These are phyloP conservation scores for Penicillium coffeae DNA, from an alignment of 495 filamentous ascomycete species.

Conservation along the genomic window DNA sequence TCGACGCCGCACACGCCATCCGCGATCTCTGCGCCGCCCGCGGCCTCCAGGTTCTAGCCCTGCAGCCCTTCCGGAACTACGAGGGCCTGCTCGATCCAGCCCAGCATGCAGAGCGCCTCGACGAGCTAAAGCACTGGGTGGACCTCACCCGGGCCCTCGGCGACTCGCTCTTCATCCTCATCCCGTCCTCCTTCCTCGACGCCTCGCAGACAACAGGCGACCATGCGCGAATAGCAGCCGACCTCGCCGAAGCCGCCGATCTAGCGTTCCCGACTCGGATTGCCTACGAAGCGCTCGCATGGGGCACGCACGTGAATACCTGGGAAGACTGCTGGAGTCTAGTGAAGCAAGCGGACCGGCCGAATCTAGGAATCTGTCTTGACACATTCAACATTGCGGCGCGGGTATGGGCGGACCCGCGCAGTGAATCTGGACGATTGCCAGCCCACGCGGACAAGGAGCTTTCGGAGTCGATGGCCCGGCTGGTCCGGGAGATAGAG, in stretches of 20 bases:
- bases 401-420: constrained; percentile 62
- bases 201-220: constrained; percentile 49
- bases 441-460: constrained; percentile 47
- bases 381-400: constrained; percentile 77
- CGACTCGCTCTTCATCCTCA: constrained; percentile 58
- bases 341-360: constrained; percentile 55
- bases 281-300: constrained; percentile 68
- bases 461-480: constrained; percentile 49
- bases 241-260: constrained; percentile 60
- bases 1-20: constrained; percentile 54
- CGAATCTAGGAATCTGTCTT: constrained; percentile 69
- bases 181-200: constrained; percentile 64
- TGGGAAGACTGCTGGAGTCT: constrained; percentile 70
- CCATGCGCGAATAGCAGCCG: constrained; percentile 50
- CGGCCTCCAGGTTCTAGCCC: constrained; percentile 52
- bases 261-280: constrained; percentile 54
- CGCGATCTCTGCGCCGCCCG: constrained; percentile 50
- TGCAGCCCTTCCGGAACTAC: constrained; percentile 73
- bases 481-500: constrained; percentile 53
- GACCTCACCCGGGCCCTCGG: constrained; percentile 53
- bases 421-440: constrained; percentile 42
- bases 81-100: constrained; percentile 60
- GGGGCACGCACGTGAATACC: constrained; percentile 64
- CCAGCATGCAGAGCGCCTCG: constrained; percentile 49
- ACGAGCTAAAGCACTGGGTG: constrained; percentile 62